These are phyloP conservation scores for Gossypium anomalum DNA, from an alignment of 345 rosid genomes.

Conservation along the genomic window DNA sequence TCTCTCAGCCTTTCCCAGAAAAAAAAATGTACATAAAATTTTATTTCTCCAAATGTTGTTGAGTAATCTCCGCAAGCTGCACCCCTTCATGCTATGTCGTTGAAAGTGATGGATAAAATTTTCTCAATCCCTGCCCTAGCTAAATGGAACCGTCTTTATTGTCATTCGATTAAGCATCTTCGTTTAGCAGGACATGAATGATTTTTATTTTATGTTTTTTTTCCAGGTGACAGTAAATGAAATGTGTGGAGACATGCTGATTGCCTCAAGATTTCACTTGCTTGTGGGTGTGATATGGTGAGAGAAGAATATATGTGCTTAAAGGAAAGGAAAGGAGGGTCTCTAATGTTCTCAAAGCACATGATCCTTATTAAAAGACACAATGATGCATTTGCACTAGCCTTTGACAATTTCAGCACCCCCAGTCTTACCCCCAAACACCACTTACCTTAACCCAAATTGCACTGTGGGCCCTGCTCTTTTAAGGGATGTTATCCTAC, in stretches of 20 bases:
- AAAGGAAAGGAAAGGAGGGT: not conserved
- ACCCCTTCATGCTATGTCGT: not conserved
- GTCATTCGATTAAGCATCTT: not conserved
- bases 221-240: not conserved
- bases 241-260: constrained; percentile 26
- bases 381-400: constrained; percentile 16
- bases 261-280: constrained; percentile 26
- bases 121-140: not conserved
- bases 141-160: not conserved
- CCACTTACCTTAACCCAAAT: not conserved
- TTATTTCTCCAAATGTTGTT: not conserved
- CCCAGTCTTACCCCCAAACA: not conserved
- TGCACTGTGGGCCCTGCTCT: constrained; percentile 32
- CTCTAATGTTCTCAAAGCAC: constrained; percentile 22
- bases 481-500: constrained; percentile 8
- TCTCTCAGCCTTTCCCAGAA: no score
- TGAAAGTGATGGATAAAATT: not conserved
- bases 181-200: not conserved
- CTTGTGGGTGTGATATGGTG: constrained; percentile 21
- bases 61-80: not conserved
- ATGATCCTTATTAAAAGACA: constrained; percentile 16
- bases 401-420: constrained; percentile 12
- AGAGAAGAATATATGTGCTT: constrained; percentile 34
- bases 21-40: no score
- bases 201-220: not conserved